Evolutionary conservation across 2,329 filamentous ascomycete species (phyloP).

Genomic region (Botrytis sinoallii): DNA sequence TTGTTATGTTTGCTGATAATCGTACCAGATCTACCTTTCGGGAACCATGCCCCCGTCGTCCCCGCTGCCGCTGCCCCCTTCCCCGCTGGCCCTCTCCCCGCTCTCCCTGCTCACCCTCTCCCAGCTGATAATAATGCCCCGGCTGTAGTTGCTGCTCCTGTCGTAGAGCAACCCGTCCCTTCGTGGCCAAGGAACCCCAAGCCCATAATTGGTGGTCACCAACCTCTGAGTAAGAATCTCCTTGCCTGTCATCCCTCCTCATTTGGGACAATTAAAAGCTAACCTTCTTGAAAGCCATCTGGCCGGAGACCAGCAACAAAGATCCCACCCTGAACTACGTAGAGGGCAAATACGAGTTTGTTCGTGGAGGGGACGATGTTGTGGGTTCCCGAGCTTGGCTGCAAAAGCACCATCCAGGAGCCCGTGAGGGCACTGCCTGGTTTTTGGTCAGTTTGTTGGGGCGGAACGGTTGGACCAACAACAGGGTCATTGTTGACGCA

Average conservation of each 20-base stretch:
- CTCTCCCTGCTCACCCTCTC: not conserved
- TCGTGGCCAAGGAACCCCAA: not conserved
- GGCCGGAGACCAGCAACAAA: not conserved
- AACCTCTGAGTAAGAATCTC: not conserved
- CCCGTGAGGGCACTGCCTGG: not conserved
- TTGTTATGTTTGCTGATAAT: not conserved
- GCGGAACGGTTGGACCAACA: not conserved
- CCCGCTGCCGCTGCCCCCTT: too few relatives aligned
- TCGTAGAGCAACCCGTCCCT: not conserved
- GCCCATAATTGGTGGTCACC: fast-evolving
- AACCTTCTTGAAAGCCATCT: not conserved
- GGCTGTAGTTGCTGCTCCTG: not conserved
- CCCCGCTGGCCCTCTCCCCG: too few relatives aligned
- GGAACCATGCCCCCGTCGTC: not conserved
- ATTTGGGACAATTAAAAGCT: not conserved
- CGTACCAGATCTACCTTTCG: not conserved
- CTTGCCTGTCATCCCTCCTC: not conserved
- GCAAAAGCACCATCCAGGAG: not conserved
- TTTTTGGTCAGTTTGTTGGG: not conserved
- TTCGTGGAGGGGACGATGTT: not conserved
- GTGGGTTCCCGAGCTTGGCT: not conserved
- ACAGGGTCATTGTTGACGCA: not conserved
- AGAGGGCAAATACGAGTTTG: not conserved
- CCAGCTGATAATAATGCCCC: not conserved
- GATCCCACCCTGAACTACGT: not conserved